Evolutionary conservation across 805 yeast genomes (phyloP), one percentile per base, ranked within the genome.

Genomic region (Candida qinlingensis): DNA sequence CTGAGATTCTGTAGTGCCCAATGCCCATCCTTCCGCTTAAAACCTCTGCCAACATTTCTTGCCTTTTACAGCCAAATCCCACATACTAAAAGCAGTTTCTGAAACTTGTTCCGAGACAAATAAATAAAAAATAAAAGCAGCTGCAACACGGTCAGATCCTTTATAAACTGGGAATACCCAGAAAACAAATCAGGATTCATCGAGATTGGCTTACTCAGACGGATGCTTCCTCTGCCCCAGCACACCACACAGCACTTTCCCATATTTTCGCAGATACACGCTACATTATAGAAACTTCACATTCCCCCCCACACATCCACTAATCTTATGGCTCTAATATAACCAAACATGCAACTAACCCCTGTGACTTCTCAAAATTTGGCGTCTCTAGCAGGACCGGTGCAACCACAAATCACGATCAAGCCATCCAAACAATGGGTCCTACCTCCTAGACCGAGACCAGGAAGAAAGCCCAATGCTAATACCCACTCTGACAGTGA

Each of bases 341-440:
- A 31, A 31, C 34, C 34, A 8, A 31, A 2, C 11, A 31, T 31
- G 34, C 34, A 31, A 31, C 34, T 11, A 11, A 31, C 8, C 34
- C 34, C 34, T 31, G 34, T 31, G 34, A 31, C 34, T 11, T 11
- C 34, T 8, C 11, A 8, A 8, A 31, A 31, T 11, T 31, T 31
- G 34, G 34, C 34, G 11, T 31, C 34, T 11, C 34, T 31, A 8
- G 8, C 34, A 31, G 34, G 34, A 31, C 34, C 34, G 34, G 11
- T 11, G 34, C 48, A 45, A 13, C 46, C 56, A 3, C 58, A 58
- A 26, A 56, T 59, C 25, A 54, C 54, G 26, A 72, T 74, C 46
- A 79, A 74, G 56, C 83, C 92, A 1, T 83, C 90, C 46, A 83
- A 83, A 60, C 81, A 80, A 60, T 87, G 92, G 91, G 90, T 85